phyloP scores from a whole-genome alignment of 306 rosid species.

The Cucumis cinereus region DNA sequence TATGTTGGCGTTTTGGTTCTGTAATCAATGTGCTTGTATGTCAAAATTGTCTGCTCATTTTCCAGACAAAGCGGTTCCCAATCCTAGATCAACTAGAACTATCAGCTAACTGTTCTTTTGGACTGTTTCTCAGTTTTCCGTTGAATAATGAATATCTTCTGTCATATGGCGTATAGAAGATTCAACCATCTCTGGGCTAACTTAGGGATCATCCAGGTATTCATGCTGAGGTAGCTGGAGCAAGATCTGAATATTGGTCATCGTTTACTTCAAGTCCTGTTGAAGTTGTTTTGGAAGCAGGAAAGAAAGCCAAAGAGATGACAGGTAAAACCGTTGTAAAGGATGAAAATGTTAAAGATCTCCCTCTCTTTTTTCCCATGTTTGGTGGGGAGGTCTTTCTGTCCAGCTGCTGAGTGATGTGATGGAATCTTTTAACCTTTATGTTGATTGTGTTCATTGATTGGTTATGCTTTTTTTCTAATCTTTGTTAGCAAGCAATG shows the following conservation, averaged over 20 bases:
- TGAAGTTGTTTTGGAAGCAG: slow-evolving; percentile 64
- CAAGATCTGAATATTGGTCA: slow-evolving; percentile 69
- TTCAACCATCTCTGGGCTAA: too few relatives aligned
- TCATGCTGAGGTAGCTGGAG: slow-evolving; percentile 68
- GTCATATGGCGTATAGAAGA: neutral
- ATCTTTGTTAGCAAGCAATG: slow-evolving; percentile 16
- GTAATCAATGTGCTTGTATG: neutral
- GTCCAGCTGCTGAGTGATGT: neutral
- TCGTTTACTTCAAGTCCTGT: slow-evolving; percentile 48
- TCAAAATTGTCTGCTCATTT: neutral
- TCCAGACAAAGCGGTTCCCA: neutral
- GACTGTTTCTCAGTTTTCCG: neutral
- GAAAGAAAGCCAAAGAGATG: slow-evolving; percentile 59
- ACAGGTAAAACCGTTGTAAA: slow-evolving; percentile 21
- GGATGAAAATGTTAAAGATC: neutral
- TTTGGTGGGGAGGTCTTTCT: neutral
- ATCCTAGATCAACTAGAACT: neutral
- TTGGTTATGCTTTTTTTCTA: neutral
- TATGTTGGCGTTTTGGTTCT: neutral
- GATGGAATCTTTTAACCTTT: neutral
- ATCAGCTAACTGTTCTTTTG: neutral
- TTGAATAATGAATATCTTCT: neutral
- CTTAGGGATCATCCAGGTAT: slow-evolving; percentile 28
- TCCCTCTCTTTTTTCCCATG: neutral
- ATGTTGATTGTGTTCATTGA: neutral